A percentile compares a stretch with the other conserved stretches of the same genome.
Conservation (phyloP, 768 basidiomycete species). For the Leccinum ochraceum region DNA sequence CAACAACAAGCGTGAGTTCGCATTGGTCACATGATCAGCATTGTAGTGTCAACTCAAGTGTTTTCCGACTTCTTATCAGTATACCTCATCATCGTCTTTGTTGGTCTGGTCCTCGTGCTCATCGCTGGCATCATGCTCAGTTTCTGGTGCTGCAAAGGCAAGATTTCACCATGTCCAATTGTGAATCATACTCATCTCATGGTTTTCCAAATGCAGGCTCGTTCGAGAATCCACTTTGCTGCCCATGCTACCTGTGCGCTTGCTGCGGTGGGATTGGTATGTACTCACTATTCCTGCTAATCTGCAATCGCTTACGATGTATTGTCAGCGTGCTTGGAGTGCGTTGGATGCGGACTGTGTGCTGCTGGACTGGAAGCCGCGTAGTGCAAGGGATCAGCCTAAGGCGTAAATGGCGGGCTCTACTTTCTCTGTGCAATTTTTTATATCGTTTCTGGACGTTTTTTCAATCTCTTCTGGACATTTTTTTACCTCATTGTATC, state of each 20-base stretch:
- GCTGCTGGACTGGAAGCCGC: slow-evolving; percentile 44
- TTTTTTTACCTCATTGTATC: neutral
- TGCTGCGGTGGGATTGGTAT: slow-evolving; percentile 69
- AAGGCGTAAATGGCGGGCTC: neutral
- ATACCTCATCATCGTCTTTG: slow-evolving; percentile 65
- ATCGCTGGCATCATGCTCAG: slow-evolving; percentile 57
- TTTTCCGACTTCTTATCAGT: slow-evolving; percentile 35
- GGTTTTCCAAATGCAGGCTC: slow-evolving; percentile 36
- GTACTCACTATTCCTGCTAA: slow-evolving; percentile 11
- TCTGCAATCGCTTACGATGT: slow-evolving; percentile 3
- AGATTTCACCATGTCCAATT: slow-evolving; percentile 3
- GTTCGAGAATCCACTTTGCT: slow-evolving; percentile 65
- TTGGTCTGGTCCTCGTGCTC: slow-evolving; percentile 58
- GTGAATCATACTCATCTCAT: neutral
- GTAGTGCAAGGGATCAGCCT: neutral
- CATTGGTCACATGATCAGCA: neutral
- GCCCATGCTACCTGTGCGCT: slow-evolving; percentile 72
- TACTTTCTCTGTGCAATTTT: neutral
- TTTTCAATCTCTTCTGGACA: too few species aligned
- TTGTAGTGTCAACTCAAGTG: neutral
- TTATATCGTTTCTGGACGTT: neutral
- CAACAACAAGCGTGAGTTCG: slow-evolving; percentile 42
- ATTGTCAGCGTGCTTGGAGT: slow-evolving; percentile 59
- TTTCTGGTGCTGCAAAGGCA: slow-evolving; percentile 66
- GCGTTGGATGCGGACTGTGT: slow-evolving; percentile 68